Evolutionary conservation across 768 basidiomycete genomes (phyloP), one percentile per base, ranked within the genome.

Genomic region (Boletus coccyginus): DNA sequence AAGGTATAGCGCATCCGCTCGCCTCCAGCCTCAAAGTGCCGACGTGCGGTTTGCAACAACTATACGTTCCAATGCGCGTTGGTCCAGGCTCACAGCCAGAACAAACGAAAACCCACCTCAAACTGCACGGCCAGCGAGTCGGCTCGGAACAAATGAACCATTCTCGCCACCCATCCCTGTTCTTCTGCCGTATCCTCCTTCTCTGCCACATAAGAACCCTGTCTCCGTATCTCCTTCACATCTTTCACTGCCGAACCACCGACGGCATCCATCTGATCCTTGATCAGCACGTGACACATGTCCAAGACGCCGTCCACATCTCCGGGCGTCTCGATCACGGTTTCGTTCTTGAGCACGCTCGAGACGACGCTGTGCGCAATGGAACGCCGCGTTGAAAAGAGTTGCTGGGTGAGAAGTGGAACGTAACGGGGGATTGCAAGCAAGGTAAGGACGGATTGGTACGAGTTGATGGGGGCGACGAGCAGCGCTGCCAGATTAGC

Each of bases 151-250:
- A 98, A 71, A 77, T 99, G 97, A 3, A 98, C 90, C 92, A 98
- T 98, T 59, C 96, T 78, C 40, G 97, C 96, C 16, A 98, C 85
- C 97, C 97, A 99, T 0, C 97, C 97, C 66, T 99, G 97, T 71
- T 99, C 97, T 71, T 99, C 97, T 0, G 94, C 95, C 77, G 94
- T 80, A 67, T 98, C 96, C 69, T 95, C 92, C 49, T 87, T 74
- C 69, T 96, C 95, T 50, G 82, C 64, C 31, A 77, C 75, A 62
- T 85, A 82, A 11, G 84, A 77, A 8, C 84, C 84, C 54, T 83
- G 81, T 58, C 86, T 76, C 56, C 84, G 78, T 46, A 72, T 66
- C 44, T 82, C 81, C 59, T 79, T 78, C 24, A 65, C 62, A 27
- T 70, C 62, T 24, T 60, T 66, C 2, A 17, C 24, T 17, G 27